A percentile compares a stretch with the other conserved stretches of the same genome.
Conservation (phyloP, 768 basidiomycete genomes). For the Termitomyces sp. region DNA sequence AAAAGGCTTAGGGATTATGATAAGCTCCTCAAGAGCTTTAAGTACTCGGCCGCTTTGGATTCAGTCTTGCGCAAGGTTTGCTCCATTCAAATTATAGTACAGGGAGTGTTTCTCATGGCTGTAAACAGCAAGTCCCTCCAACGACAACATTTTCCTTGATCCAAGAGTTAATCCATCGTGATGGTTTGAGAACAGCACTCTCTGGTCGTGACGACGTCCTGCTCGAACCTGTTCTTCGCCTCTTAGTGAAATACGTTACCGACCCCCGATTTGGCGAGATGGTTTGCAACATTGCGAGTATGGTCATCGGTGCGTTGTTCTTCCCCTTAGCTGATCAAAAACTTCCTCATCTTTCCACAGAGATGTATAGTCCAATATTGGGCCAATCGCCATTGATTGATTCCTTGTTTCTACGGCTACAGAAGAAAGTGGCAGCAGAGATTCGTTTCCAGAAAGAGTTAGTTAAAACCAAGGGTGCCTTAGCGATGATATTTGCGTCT, state of each 20-base stretch:
- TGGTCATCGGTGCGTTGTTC: slow-evolving; percentile 73
- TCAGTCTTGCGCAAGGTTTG: slow-evolving; percentile 81
- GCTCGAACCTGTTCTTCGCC: slow-evolving; percentile 84
- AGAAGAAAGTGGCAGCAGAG: slow-evolving; percentile 82
- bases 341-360: slow-evolving; percentile 35
- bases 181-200: slow-evolving; percentile 83
- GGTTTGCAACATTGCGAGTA: slow-evolving; percentile 72
- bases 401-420: slow-evolving; percentile 73
- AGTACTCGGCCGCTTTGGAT: slow-evolving; percentile 93
- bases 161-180: slow-evolving; percentile 88
- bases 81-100: neutral
- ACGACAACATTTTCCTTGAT: slow-evolving; percentile 86
- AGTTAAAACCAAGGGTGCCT: slow-evolving; percentile 74
- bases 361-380: slow-evolving; percentile 89
- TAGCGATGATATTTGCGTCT: slow-evolving; percentile 86
- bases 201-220: slow-evolving; percentile 91
- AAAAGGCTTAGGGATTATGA: slow-evolving; percentile 85
- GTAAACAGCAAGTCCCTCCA: slow-evolving; percentile 71
- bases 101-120: neutral
- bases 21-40: slow-evolving; percentile 83
- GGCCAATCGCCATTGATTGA: slow-evolving; percentile 95
- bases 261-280: slow-evolving; percentile 93
- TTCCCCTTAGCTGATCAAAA: slow-evolving; percentile 2
- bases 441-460: slow-evolving; percentile 87
- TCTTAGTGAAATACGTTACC: slow-evolving; percentile 79